Percentiles rank a stretch among this genome's conserved stretches.
Evolutionary conservation across 2,329 filamentous ascomycete species (phyloP).

Genomic region (Thielaviopsis musarum): DNA sequence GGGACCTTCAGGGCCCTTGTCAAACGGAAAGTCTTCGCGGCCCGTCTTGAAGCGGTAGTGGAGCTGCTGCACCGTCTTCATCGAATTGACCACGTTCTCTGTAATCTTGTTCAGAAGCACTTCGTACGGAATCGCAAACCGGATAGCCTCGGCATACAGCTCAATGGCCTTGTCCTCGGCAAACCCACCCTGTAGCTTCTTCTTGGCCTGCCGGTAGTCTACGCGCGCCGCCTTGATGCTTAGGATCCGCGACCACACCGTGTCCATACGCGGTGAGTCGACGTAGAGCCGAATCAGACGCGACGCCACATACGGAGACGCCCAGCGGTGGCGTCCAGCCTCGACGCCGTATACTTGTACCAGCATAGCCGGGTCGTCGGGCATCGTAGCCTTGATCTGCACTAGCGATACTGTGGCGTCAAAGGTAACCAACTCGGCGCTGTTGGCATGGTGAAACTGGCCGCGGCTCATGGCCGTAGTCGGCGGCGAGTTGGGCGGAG

Average conservation of each 20-base stretch:
- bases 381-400: constrained; percentile 79
- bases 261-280: constrained; percentile 65
- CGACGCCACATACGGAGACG: constrained; percentile 61
- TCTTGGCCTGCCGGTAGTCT: constrained; percentile 62
- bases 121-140: constrained; percentile 78
- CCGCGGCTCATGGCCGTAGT: constrained; percentile 5
- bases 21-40: constrained; percentile 64
- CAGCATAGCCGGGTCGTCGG: constrained; percentile 80
- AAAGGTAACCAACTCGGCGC: constrained; percentile 55
- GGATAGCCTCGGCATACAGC: constrained; percentile 67
- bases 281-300: constrained; percentile 74
- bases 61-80: constrained; percentile 80
- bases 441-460: not conserved
- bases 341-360: constrained; percentile 73
- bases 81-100: constrained; percentile 80
- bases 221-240: constrained; percentile 68
- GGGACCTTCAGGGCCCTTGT: constrained; percentile 70
- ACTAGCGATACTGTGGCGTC: constrained; percentile 70
- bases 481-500: constrained; percentile 19
- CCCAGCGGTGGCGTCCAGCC: constrained; percentile 72
- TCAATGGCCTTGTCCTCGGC: constrained; percentile 67
- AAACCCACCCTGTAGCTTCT: constrained; percentile 43
- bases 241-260: constrained; percentile 72
- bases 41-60: constrained; percentile 79
- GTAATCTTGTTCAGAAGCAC: constrained; percentile 77